phyloP scores from a whole-genome alignment of 1,284 basidiomycete genomes.

The Mycena citricolor region DNA sequence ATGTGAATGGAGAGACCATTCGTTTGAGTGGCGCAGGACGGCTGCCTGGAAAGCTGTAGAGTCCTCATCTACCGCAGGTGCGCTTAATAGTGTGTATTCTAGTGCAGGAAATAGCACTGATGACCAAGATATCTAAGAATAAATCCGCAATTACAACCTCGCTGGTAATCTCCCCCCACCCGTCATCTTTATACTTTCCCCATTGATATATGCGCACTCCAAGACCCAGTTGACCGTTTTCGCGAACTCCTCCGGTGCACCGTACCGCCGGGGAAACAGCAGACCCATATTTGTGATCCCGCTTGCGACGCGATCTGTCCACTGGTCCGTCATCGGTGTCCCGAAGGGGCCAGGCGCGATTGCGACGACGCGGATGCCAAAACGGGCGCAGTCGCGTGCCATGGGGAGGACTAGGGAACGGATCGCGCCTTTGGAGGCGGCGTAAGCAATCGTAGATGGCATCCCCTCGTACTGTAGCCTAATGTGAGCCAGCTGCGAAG shows the following conservation, averaged over 20 bases:
- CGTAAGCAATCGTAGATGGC: conserved; percentile 51
- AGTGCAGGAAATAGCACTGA: too few relatives aligned
- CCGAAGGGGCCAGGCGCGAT: conserved; percentile 53
- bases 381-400: conserved; percentile 50
- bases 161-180: conserved; percentile 31
- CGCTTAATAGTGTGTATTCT: too few relatives aligned
- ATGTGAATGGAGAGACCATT: conserved; percentile 59
- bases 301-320: conserved; percentile 37
- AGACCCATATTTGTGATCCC: conserved; percentile 39
- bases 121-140: too few relatives aligned
- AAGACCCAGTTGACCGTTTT: conserved; percentile 50
- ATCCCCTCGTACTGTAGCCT: conserved; percentile 44
- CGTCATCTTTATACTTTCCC: conserved; percentile 52
- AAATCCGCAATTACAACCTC: conserved; percentile 3
- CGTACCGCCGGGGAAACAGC: conserved; percentile 47
- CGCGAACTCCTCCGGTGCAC: conserved; percentile 50
- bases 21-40: conserved; percentile 51
- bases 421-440: conserved; percentile 55
- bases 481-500: background rate
- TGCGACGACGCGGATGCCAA: conserved; percentile 53
- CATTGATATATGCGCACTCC: conserved; percentile 54
- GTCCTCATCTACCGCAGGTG: too few relatives aligned
- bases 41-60: too few relatives aligned
- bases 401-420: conserved; percentile 54
- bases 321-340: conserved; percentile 44